phyloP scores from a whole-genome alignment of 148 eudicot genomes.

The Selenicereus undatus region DNA sequence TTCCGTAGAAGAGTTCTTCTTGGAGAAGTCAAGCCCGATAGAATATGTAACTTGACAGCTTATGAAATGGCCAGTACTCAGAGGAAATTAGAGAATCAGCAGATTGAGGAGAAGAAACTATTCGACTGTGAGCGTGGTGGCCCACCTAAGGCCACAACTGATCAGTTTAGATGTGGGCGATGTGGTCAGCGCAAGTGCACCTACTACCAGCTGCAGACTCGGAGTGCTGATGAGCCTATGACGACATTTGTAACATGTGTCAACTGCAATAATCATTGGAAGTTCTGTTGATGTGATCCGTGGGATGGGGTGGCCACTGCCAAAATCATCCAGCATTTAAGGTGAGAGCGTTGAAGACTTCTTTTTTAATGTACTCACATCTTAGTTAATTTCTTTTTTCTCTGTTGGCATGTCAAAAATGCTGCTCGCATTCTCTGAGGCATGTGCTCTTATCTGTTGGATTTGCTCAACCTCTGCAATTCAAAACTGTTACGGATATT shows the following conservation, averaged over 20 bases:
- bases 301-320: background rate
- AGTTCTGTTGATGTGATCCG: conserved; percentile 42
- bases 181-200: conserved; percentile 58
- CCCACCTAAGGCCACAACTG: conserved; percentile 57
- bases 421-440: background rate
- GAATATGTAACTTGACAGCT: conserved; percentile 34
- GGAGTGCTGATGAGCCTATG: conserved; percentile 83
- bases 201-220: conserved; percentile 63
- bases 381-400: background rate
- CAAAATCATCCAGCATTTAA: background rate
- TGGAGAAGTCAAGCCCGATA: conserved; percentile 48
- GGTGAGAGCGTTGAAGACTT: background rate
- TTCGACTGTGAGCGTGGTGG: conserved; percentile 59
- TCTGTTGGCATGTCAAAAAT: background rate
- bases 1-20: conserved; percentile 59
- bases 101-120: conserved; percentile 53
- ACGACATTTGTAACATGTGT: conserved; percentile 71
- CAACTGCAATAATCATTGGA: conserved; percentile 76
- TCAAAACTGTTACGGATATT: conserved; percentile 4
- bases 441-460: background rate
- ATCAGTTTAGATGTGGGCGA: conserved; percentile 62
- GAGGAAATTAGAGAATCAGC: conserved; percentile 45
- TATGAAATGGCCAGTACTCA: conserved; percentile 69
- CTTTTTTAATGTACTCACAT: background rate
- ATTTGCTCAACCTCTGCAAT: conserved; percentile 8